These are phyloP conservation scores for Quaeritorhiza haematococci DNA, from an alignment of 371 early-diverging fungal species.

Conservation along the genomic window DNA sequence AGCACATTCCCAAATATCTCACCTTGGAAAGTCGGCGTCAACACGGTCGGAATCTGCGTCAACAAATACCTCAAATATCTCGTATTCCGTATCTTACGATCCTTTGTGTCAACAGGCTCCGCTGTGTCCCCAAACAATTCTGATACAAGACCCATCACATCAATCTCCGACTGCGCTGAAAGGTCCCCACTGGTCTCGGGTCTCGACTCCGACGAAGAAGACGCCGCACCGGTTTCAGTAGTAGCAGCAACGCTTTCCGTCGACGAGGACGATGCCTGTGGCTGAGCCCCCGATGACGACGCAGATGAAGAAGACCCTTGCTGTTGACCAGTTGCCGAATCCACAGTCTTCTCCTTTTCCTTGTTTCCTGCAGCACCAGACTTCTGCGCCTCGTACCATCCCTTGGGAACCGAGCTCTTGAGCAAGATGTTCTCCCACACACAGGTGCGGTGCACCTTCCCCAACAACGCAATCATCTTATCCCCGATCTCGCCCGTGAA, in stretches of 20 bases:
- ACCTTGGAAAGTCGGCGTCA: conserved; percentile 69
- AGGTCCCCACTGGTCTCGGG: too few species aligned
- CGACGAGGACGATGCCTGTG: background rate
- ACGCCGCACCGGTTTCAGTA: conserved; percentile 15
- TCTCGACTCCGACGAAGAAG: conserved; percentile 14
- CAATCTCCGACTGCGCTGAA: too few species aligned
- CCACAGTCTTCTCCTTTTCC: conserved; percentile 2
- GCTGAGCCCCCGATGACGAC: too few species aligned
- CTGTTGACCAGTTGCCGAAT: background rate
- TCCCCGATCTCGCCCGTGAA: conserved; percentile 51
- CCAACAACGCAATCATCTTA: conserved; percentile 25
- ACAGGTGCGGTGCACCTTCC: conserved; percentile 40
- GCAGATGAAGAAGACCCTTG: too few species aligned
- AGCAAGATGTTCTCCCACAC: conserved; percentile 63
- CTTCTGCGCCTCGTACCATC: conserved; percentile 54
- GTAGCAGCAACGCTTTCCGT: conserved; percentile 18
- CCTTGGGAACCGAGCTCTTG: conserved; percentile 56
- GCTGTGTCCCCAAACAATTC: conserved; percentile 11
- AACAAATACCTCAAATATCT: conserved; percentile 61
- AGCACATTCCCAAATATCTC: too few species aligned
- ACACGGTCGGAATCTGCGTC: conserved; percentile 57
- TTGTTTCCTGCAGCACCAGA: too few species aligned
- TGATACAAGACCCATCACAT: too few species aligned
- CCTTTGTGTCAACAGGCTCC: conserved; percentile 40
- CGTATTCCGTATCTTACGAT: conserved; percentile 62